A percentile compares a stretch with the other conserved stretches of the same genome.
Evolutionary conservation across 106 monocot species (phyloP).

Genomic region (Dactylorhiza incarnata): DNA sequence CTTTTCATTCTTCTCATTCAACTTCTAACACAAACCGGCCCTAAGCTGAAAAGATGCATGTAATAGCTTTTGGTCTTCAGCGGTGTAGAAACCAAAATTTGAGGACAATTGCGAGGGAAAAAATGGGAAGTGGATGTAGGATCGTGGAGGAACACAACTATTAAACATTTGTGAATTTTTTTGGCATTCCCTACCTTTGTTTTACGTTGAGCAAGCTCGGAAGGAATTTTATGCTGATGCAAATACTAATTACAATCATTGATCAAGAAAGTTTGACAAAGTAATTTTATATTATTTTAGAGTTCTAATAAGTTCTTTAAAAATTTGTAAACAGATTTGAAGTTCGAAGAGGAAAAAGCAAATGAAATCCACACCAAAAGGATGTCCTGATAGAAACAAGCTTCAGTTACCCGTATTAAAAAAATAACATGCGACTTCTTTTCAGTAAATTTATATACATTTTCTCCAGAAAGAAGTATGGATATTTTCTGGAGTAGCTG

Average conservation of each 20-base stretch:
- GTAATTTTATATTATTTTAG: not conserved
- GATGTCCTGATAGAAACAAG: not conserved
- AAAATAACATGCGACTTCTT: not conserved
- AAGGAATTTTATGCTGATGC: not conserved
- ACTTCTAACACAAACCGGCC: not conserved
- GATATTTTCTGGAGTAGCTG: not conserved
- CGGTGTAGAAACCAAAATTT: not conserved
- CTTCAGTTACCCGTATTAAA: not conserved
- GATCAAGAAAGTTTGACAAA: not conserved
- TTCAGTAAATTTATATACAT: not conserved
- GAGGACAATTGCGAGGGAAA: not conserved
- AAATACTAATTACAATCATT: not conserved
- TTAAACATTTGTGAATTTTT: not conserved
- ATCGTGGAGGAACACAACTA: not conserved
- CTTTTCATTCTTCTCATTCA: too few species aligned
- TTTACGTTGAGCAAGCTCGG: not conserved
- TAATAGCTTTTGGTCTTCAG: not conserved
- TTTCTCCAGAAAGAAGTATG: not conserved
- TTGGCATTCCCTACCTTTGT: not conserved
- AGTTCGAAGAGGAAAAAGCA: not conserved
- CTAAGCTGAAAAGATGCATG: not conserved
- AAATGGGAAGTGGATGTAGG: not conserved
- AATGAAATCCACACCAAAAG: not conserved
- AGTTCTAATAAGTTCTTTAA: not conserved
- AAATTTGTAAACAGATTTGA: not conserved